Evolutionary conservation across 1,284 basidiomycete genomes (phyloP), one percentile per base, ranked within the genome.

Genomic region (Laetiporus sulphureus): DNA sequence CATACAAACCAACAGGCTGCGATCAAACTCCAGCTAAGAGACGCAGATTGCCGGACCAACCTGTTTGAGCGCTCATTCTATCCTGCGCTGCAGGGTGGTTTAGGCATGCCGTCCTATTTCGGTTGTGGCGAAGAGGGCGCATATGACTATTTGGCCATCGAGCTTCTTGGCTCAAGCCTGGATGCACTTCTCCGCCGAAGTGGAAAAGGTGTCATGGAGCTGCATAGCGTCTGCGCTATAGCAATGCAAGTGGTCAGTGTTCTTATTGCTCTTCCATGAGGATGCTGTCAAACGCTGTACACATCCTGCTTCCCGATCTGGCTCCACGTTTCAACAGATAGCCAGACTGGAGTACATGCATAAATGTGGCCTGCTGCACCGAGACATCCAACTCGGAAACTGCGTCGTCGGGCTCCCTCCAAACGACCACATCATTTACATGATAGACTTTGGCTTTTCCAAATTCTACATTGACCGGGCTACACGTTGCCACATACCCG

Each of bases 401-500:
- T 82, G 78, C 50, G 75, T 74, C 5, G 56, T 86, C 40, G 83
- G 83, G 8, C 64, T 71, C 34, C 58, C 65, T 3, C 73, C 77
- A 0, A 64, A 79, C 46, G 67, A 79, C n/a, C 67, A 69, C 41
- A 69, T 62, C 24, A 69, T 87, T 46, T 86, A 85, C 53, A 83
- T 87, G 83, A 87, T 87, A 52, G 84, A 87, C 59, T 87, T 87
- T 58, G 83, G 83, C 7, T 87, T 87, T 57, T 83, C 83, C 13
- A 87, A 86, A 54, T 71, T 71, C 33, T 87, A 83, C 50, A 75
- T 86, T 49, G 80, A 87, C 59, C 70, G 68, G 15, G 46, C 59
- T 30, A 83, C 81, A 3, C 67, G 62, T 25, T 69, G 72, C 19
- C 83, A 87, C 51, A 82, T 87, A 43, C 73, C 77, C 15, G 78